Evolutionary conservation across 192 early-diverging fungal species (phyloP).

Genomic region (Neocallimastix lanati): DNA sequence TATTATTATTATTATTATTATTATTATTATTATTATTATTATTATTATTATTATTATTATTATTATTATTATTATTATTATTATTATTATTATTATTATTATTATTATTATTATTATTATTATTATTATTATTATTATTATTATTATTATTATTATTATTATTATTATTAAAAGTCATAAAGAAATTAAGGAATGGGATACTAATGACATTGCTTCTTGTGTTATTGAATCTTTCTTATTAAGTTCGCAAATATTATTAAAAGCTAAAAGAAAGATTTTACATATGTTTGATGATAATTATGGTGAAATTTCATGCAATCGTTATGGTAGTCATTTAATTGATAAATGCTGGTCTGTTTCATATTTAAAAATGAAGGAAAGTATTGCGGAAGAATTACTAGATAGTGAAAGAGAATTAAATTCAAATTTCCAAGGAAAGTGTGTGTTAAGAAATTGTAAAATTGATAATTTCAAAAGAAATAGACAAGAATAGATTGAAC

Average conservation of each 20-base stretch:
- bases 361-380: slow-evolving; percentile 52
- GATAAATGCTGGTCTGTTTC: slow-evolving; percentile 58
- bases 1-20: no score
- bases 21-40: no score
- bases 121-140: no score
- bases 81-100: no score
- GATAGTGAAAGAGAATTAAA: slow-evolving; percentile 27
- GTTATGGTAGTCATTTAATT: slow-evolving; percentile 60
- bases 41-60: no score
- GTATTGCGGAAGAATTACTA: slow-evolving; percentile 51
- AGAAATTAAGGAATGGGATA: no score
- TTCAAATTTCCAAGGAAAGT: slow-evolving; percentile 47
- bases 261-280: slow-evolving; percentile 51
- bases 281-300: slow-evolving; percentile 32
- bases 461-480: slow-evolving; percentile 54
- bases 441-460: slow-evolving; percentile 57
- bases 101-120: no score
- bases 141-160: no score
- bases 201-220: no score
- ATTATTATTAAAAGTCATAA: no score
- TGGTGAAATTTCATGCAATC: slow-evolving; percentile 39
- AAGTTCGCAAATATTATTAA: slow-evolving; percentile 26
- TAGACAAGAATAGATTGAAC: slow-evolving; percentile 59
- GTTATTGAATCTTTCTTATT: slow-evolving; percentile 48
- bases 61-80: no score